Conservation (phyloP, 2,329 filamentous ascomycete genomes). For the Aspergillus sp. region DNA sequence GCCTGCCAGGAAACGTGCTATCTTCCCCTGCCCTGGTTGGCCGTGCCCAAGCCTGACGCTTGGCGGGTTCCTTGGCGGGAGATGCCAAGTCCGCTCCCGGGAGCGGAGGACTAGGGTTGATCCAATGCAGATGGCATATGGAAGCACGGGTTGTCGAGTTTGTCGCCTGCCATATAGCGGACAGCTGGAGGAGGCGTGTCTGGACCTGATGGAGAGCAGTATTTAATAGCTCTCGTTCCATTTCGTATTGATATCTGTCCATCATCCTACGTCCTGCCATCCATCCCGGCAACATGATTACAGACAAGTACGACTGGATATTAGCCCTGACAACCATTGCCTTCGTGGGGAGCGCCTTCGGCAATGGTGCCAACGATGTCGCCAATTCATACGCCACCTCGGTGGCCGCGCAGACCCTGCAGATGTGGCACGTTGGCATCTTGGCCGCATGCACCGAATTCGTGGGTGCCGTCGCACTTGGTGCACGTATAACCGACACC, state of each 20-base stretch:
- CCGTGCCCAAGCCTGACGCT: neutral
- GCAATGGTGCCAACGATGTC: constrained; percentile 38
- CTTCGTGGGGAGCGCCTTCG: constrained; percentile 21
- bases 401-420: constrained; percentile 45
- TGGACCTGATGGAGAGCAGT: no score
- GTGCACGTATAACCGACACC: constrained; percentile 38
- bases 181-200: no score
- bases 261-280: no score
- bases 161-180: no score
- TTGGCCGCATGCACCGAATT: constrained; percentile 45
- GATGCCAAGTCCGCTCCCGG: neutral
- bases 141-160: neutral
- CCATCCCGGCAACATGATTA: constrained; percentile 2
- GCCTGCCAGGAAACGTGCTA: no score
- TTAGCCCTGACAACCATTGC: constrained; percentile 21
- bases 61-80: neutral
- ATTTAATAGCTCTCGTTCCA: no score
- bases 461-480: constrained; percentile 46
- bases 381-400: constrained; percentile 49
- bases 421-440: constrained; percentile 46
- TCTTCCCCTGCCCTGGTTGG: neutral
- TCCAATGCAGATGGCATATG: neutral
- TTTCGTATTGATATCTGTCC: no score
- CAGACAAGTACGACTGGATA: constrained; percentile 24
- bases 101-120: neutral